Conservation (phyloP, 1,284 basidiomycete species). For the Ustilago shanxiensis region DNA sequence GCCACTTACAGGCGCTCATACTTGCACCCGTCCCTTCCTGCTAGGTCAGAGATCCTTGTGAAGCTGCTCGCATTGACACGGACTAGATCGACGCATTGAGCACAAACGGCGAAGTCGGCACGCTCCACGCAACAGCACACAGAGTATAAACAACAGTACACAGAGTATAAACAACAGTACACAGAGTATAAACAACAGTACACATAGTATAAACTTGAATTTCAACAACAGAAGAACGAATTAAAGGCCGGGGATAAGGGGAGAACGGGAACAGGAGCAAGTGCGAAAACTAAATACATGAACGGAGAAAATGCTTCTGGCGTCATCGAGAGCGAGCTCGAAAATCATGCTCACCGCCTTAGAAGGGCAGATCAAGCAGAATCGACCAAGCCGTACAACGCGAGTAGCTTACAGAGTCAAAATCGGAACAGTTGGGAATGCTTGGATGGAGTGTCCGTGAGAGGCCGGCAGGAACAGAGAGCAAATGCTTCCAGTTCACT, state of each 20-base stretch:
- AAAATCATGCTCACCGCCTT: background rate
- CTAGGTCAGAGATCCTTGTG: too few species aligned
- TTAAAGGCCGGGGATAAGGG: background rate
- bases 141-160: too few species aligned
- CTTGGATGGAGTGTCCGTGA: slow-evolving; percentile 9
- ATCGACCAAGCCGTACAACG: background rate
- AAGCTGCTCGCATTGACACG: too few species aligned
- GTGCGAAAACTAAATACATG: slow-evolving; percentile 24
- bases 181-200: too few species aligned
- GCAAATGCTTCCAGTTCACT: background rate
- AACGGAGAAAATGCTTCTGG: background rate
- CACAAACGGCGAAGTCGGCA: too few species aligned
- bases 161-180: too few species aligned
- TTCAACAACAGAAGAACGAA: slow-evolving; percentile 7
- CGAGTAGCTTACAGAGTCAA: background rate
- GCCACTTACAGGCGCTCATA: too few species aligned
- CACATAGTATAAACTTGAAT: slow-evolving; percentile 7
- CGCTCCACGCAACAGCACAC: background rate
- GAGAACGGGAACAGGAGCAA: background rate
- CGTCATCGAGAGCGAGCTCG: background rate
- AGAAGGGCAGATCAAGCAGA: too few species aligned
- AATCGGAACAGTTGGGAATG: background rate
- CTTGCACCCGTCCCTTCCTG: too few species aligned
- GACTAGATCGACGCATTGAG: too few species aligned
- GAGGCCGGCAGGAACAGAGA: background rate